phyloP scores from a whole-genome alignment of 1,139 yeast species.

The Yamadazyma pseudoaaseri region DNA sequence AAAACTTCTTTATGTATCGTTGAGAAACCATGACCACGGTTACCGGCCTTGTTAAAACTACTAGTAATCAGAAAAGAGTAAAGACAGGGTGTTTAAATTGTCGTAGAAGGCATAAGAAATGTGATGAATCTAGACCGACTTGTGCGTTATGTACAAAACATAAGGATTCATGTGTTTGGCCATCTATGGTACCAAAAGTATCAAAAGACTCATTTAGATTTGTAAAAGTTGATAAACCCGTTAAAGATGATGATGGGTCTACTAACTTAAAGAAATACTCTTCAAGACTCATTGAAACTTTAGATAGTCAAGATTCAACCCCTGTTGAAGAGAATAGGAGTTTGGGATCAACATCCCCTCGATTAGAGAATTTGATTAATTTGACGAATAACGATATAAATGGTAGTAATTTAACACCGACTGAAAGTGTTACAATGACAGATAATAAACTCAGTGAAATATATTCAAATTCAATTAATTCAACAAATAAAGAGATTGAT shows the following conservation, averaged over 20 bases:
- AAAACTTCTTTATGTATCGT: background rate
- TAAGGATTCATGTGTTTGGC: constrained; percentile 38
- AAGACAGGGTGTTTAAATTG: constrained; percentile 48
- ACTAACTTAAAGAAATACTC: constrained; percentile 14
- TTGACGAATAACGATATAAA: background rate
- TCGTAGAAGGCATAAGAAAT: constrained; percentile 42
- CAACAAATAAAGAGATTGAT: background rate
- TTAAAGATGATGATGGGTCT: constrained; percentile 10
- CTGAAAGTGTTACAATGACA: background rate
- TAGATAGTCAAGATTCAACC: constrained; percentile 2
- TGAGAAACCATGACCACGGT: background rate
- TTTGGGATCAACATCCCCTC: constrained; percentile 4
- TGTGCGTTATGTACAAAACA: constrained; percentile 34
- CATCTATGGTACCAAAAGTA: constrained; percentile 14
- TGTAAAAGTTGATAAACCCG: constrained; percentile 7
- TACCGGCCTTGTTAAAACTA: background rate
- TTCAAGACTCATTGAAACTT: constrained; percentile 15
- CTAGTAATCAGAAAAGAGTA: constrained; percentile 27
- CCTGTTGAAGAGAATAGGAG: background rate
- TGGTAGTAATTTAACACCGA: background rate
- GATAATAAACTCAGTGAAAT: background rate
- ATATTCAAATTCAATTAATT: too few relatives aligned
- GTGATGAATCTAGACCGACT: constrained; percentile 41
- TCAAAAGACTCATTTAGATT: constrained; percentile 13
- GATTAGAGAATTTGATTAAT: constrained; percentile 4